Evolutionary conservation across 257 asterid species (phyloP), one percentile per base, ranked within the genome.

Genomic region (Coffea eugenioides): DNA sequence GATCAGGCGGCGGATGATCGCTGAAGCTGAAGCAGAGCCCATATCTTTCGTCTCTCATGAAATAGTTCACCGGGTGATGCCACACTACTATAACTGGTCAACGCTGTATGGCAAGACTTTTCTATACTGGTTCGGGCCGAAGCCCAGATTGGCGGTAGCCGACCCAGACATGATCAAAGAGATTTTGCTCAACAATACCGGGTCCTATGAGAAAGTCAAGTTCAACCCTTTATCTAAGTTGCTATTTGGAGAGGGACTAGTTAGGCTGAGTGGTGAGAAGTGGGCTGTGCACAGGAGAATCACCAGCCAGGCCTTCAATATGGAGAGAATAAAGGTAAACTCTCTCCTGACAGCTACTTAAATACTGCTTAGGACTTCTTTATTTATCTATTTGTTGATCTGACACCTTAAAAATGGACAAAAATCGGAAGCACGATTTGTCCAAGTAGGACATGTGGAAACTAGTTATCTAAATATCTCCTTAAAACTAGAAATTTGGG

Each of bases 261-360:
- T 82, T 18, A 82, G 82, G 23, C 82, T 92, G 49, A 66, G 71
- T 23, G 96, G 94, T 52, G 76, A 84, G n/a, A 87, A 84, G 65
- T 92, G 97, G 96, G 87, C 85, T 39, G 79, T 91, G 69, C 97
- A 92, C 34, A 80, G 96, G 76, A 84, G 86, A 88, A 92, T 92
- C 64, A 79, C 91, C 14, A 86, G 68, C 41, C 91, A 82, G 43
- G 96, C 91, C 76, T 92, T 92, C 82, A 89, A 82, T 62, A 80
- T 91, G 94, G 97, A 91, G 75, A 71, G 87, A 68, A 85, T 92
- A 48, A 91, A 92, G 97, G 94, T 91, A 51, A 81, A 68, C 31
- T 23, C 21, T 74, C 6, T 14, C 9, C 6, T 39, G 43, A 39
- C 43, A 39, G 43, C 43, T 62, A 1, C 20, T 31, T 6, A 39